Evolutionary conservation across 176 grass and related monocot genomes (phyloP).

Genomic region (Otatea glauca): DNA sequence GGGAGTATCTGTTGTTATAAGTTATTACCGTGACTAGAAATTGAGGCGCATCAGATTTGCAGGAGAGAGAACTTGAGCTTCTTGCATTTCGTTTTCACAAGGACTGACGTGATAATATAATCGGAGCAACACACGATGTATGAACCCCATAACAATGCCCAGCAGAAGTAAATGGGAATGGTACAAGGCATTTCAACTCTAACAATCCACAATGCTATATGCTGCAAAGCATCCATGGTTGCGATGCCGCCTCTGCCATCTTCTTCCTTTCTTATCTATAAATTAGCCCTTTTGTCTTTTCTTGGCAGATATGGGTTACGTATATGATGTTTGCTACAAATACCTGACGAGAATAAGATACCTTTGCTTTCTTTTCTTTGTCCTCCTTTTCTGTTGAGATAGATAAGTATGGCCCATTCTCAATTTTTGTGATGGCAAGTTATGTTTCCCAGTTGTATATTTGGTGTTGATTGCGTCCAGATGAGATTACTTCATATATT

Average conservation of each 20-base stretch:
- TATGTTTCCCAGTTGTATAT: not conserved
- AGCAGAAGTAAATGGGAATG: not conserved
- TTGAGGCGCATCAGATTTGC: no score
- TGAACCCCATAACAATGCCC: not conserved
- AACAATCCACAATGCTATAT: not conserved
- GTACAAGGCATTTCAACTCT: not conserved
- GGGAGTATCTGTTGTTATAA: no score
- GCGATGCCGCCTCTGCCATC: not conserved
- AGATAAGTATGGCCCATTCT: not conserved
- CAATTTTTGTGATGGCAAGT: not conserved
- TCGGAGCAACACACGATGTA: not conserved
- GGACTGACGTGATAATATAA: not conserved
- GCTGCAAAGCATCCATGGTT: not conserved
- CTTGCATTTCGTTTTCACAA: no score
- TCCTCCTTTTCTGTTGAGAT: not conserved
- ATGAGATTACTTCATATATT: not conserved
- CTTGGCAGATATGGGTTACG: not conserved
- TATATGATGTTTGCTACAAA: not conserved
- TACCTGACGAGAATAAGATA: not conserved
- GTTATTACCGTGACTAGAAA: no score
- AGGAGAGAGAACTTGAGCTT: no score
- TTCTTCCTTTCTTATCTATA: not conserved
- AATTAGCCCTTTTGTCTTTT: not conserved
- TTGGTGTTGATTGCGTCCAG: not conserved
- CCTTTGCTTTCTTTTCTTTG: not conserved